Evolutionary conservation across 495 filamentous ascomycete species (phyloP), one percentile per base, ranked within the genome.

Genomic region (Penicillium verhagenii): DNA sequence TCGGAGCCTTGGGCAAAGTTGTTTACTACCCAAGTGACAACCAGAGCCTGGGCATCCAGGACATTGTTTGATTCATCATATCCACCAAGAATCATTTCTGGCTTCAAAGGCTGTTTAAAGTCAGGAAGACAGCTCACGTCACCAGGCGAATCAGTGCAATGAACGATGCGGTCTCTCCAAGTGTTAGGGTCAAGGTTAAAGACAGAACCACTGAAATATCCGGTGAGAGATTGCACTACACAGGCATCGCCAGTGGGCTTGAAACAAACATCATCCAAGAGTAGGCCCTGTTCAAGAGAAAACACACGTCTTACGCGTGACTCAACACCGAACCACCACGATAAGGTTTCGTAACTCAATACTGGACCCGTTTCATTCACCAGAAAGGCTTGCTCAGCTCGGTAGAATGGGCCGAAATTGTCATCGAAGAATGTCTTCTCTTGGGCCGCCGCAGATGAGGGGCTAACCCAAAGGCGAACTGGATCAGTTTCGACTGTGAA

Each of bases 331-430:
- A 94, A 90, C 94, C 93, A 97, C 94, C 94, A 98, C 6, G 73
- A 72, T 13, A 98, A 75, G 0, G 89, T 97, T 4, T 96, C 88
- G 54, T 93, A 94, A 67, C 84, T 88, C 48, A 98, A 67, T 14
- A 97, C 88, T 3, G 90, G 90, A 2, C 87, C 86, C 19, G 82
- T 80, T 0, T 81, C 91, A 59, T 97, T 98, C 52, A 97, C 89
- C 31, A 98, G 67, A 67, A 97, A 97, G 2, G 86, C 85, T 71
- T 97, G 93, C 68, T 98, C 89, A 3, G 92, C 87, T 14, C 94
- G 90, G 67, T 89, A 97, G 68, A 98, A 98, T 2, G 95, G 90
- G 1, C 92, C 95, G 66, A 98, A 98, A 52, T 89, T 91, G n/a
- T 83, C 71, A 69, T 97, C 94, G 62, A 97, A 98, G 68, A 94